Conservation (phyloP, 306 rosid genomes). For the Sophora flavescens region DNA sequence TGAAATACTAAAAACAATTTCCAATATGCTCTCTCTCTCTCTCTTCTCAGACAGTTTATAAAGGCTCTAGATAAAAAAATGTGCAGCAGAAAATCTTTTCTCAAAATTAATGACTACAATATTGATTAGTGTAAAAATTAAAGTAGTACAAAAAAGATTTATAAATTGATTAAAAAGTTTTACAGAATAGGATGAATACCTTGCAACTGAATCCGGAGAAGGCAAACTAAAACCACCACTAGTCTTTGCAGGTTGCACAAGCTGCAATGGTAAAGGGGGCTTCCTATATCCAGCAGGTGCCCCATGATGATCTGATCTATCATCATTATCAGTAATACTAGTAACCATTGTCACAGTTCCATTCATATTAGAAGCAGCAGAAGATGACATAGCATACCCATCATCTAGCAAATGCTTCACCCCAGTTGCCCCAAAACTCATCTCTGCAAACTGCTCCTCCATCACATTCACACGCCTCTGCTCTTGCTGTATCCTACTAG, state of each 20-base stretch:
- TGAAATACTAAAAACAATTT: too few relatives aligned
- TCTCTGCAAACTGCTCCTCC: slow-evolving; percentile 72
- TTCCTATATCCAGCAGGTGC: slow-evolving; percentile 56
- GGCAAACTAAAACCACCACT: slow-evolving; percentile 56
- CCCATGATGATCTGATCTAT: slow-evolving; percentile 58
- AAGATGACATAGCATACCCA: not conserved
- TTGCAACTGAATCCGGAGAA: slow-evolving; percentile 79
- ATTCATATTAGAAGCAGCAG: slow-evolving; percentile 42
- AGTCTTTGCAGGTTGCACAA: slow-evolving; percentile 48
- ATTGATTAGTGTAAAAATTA: too few relatives aligned
- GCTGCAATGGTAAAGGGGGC: slow-evolving; percentile 78
- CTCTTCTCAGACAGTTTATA: too few relatives aligned
- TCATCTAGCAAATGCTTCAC: slow-evolving; percentile 39
- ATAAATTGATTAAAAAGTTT: not conserved
- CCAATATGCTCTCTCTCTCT: too few relatives aligned
- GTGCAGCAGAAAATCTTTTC: too few relatives aligned
- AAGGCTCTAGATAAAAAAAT: too few relatives aligned
- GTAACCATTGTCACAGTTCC: slow-evolving; percentile 35
- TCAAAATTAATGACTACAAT: too few relatives aligned
- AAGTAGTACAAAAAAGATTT: too few relatives aligned
- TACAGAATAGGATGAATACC: slow-evolving; percentile 47
- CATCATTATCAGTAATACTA: slow-evolving; percentile 51
- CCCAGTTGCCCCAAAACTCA: slow-evolving; percentile 45
- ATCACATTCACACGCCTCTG: slow-evolving; percentile 51
- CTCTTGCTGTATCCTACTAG: slow-evolving; percentile 47